Conservation (phyloP, 2,329 filamentous ascomycete species). For the Macrophomina tecta region DNA sequence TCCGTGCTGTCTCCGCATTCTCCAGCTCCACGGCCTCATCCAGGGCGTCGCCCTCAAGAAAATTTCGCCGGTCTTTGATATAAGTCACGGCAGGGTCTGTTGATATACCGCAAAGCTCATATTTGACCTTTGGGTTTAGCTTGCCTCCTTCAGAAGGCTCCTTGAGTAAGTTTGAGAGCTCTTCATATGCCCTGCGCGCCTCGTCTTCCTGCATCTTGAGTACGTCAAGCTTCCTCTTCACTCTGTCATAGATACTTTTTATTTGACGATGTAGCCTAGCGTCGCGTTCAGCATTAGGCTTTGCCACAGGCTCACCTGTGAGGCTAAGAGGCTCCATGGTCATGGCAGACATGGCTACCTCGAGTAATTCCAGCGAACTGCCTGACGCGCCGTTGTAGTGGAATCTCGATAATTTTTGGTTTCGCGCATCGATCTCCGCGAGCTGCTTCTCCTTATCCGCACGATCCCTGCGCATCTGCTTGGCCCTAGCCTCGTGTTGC, state of each 20-base stretch:
- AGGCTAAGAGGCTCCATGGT: conserved; percentile 29
- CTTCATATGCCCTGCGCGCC: conserved; percentile 13
- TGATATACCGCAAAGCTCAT: conserved; percentile 26
- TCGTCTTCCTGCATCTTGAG: conserved; percentile 16
- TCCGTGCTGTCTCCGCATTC: background rate
- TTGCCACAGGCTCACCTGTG: conserved; percentile 29
- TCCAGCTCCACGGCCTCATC: background rate
- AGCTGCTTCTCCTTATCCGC: conserved; percentile 52
- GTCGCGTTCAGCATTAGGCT: conserved; percentile 30
- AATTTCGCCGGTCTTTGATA: background rate
- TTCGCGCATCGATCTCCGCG: conserved; percentile 37
- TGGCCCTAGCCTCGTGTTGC: conserved; percentile 7
- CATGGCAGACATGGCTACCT: conserved; percentile 46
- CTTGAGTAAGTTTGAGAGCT: conserved; percentile 27
- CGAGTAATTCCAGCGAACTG: conserved; percentile 47
- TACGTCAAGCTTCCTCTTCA: conserved; percentile 37
- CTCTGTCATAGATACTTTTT: conserved; percentile 38
- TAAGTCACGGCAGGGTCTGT: conserved; percentile 24
- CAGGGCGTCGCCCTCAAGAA: background rate
- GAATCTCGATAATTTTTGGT: conserved; percentile 27
- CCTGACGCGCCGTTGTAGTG: conserved; percentile 36
- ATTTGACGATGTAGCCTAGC: conserved; percentile 36
- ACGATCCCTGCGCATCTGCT: conserved; percentile 22
- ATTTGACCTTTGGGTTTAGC: conserved; percentile 5
- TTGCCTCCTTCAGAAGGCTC: background rate